Percentiles rank a stretch among this genome's conserved stretches.
Conservation (phyloP, 208 protist species). For the Leishmania mexicana region DNA sequence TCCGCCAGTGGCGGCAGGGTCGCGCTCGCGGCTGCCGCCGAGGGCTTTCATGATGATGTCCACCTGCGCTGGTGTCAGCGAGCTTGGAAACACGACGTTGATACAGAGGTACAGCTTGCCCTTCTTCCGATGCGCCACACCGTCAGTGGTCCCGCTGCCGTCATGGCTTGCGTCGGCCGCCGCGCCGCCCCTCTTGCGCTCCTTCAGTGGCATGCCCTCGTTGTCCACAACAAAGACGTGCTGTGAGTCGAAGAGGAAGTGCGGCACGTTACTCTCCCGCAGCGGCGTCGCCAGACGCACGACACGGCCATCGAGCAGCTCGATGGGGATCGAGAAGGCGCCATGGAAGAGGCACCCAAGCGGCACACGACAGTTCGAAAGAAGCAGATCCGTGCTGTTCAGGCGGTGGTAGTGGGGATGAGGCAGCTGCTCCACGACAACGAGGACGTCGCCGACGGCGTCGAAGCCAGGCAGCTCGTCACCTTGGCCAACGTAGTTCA, state of each 20-base stretch:
- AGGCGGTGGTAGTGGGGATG: slow-evolving; percentile 93
- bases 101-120: slow-evolving; percentile 39
- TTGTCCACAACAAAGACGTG: slow-evolving; percentile 74
- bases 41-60: slow-evolving; percentile 21
- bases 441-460: slow-evolving; percentile 95
- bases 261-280: slow-evolving; percentile 19
- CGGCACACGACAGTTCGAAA: slow-evolving; percentile 75
- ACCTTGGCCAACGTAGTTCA: slow-evolving; percentile 94
- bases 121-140: slow-evolving; percentile 32
- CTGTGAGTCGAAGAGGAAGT: slow-evolving; percentile 35
- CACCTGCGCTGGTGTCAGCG: slow-evolving; percentile 19
- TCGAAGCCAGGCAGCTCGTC: slow-evolving; percentile 90
- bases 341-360: slow-evolving; percentile 87
- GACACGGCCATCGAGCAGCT: slow-evolving; percentile 89
- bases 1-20: neutral
- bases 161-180: neutral
- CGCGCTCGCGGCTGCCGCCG: neutral
- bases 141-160: slow-evolving; percentile 1
- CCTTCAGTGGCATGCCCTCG: slow-evolving; percentile 91
- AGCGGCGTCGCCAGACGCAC: slow-evolving; percentile 67
- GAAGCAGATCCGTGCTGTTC: slow-evolving; percentile 88
- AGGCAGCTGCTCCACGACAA: slow-evolving; percentile 94
- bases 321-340: slow-evolving; percentile 72
- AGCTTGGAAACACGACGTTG: slow-evolving; percentile 27
- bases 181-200: neutral